Evolutionary conservation across 164 flowering plant species (phyloP).

Genomic region (Dillenia turbinata): DNA sequence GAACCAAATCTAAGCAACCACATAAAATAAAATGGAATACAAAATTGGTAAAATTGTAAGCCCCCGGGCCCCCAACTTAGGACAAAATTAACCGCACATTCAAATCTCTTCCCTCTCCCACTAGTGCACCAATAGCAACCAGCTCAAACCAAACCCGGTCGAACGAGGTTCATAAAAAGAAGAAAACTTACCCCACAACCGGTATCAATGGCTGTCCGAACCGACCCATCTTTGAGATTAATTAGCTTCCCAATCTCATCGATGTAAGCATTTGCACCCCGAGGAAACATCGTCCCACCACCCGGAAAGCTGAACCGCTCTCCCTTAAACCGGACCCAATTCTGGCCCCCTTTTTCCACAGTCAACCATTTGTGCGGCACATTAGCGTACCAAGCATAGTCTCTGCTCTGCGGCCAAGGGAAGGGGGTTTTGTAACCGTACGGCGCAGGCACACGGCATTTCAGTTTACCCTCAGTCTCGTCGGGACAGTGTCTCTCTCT

Average conservation of each 20-base stretch:
- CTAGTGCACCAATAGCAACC: too few species aligned
- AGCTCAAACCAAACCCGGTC: too few species aligned
- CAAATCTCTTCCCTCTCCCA: too few species aligned
- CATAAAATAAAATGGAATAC: too few species aligned
- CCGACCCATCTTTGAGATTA: conserved; percentile 59
- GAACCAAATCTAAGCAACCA: too few species aligned
- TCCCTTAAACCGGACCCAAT: conserved; percentile 72
- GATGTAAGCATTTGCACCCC: conserved; percentile 81
- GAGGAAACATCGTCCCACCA: conserved; percentile 96
- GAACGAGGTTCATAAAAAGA: neutral
- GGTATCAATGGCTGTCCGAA: conserved; percentile 92
- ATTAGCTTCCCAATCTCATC: conserved; percentile 75
- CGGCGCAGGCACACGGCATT: conserved; percentile 82
- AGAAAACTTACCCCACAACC: conserved; percentile 87
- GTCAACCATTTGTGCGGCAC: conserved; percentile 81
- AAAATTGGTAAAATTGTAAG: too few species aligned
- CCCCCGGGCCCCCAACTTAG: too few species aligned
- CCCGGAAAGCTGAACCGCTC: conserved; percentile 87
- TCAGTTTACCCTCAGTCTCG: conserved; percentile 24
- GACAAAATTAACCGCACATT: too few species aligned
- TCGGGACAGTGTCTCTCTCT: conserved; percentile 90
- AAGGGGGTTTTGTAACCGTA: conserved; percentile 64
- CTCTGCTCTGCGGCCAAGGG: conserved; percentile 83
- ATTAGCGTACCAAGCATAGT: conserved; percentile 74
- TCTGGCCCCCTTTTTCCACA: conserved; percentile 83